phyloP scores from a whole-genome alignment of 148 eudicot genomes.

The Vaccinium corymbosum region DNA sequence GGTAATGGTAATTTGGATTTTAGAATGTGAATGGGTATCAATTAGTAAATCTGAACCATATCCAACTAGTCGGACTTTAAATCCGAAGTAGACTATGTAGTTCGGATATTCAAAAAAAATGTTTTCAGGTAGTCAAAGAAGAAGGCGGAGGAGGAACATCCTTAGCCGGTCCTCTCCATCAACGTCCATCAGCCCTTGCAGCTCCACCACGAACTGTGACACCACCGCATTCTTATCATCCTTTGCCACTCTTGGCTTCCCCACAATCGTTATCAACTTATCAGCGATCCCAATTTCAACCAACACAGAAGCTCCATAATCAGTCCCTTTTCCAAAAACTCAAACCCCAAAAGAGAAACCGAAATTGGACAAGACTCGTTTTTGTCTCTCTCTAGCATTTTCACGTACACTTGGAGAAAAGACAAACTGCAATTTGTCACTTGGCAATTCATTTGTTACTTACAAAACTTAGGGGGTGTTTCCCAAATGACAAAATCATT shows the following conservation, averaged over 20 bases:
- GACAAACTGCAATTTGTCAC: background rate
- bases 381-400: conserved; percentile 13
- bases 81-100: too few relatives aligned
- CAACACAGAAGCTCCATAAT: conserved; percentile 83
- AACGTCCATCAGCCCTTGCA: conserved; percentile 80
- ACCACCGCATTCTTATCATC: conserved; percentile 68
- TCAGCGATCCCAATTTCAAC: conserved; percentile 75
- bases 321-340: conserved; percentile 39
- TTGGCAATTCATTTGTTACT: background rate
- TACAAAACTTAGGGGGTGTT: background rate
- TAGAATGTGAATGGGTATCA: too few relatives aligned
- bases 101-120: too few relatives aligned
- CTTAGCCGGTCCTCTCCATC: conserved; percentile 96
- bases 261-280: conserved; percentile 48
- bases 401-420: background rate
- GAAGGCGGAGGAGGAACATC: conserved; percentile 25
- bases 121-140: too few relatives aligned
- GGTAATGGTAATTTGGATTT: too few relatives aligned
- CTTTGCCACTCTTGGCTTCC: conserved; percentile 55
- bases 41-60: too few relatives aligned
- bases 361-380: conserved; percentile 56
- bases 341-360: conserved; percentile 37
- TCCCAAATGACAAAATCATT: too few relatives aligned
- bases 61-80: too few relatives aligned
- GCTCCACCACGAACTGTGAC: conserved; percentile 87